Conservation (phyloP, 2,329 filamentous ascomycete genomes). For the Aspergillus brasiliensis region DNA sequence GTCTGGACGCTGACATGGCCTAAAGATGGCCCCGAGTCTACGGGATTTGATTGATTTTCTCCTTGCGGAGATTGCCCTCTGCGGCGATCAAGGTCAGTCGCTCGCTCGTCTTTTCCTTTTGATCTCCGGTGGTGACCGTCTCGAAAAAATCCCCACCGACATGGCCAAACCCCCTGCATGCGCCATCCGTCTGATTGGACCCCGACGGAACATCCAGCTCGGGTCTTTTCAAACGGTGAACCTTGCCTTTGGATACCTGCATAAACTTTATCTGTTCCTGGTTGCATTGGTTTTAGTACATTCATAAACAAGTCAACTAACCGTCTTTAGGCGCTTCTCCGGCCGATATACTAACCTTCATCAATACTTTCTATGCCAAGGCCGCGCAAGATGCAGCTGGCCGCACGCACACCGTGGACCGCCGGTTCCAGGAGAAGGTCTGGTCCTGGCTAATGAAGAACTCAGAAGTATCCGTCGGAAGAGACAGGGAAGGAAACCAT, state of each 20-base stretch:
- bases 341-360: constrained; percentile 37
- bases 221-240: not conserved
- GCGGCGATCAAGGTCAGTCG: constrained; percentile 55
- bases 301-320: not conserved
- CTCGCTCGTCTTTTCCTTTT: constrained; percentile 6
- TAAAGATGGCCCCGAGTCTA: constrained; percentile 52
- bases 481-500: constrained; percentile 43
- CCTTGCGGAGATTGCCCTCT: constrained; percentile 61
- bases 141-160: not conserved
- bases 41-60: constrained; percentile 61
- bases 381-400: constrained; percentile 20
- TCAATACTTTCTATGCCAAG: constrained; percentile 40
- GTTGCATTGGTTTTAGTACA: not conserved
- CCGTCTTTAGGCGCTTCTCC: constrained; percentile 36
- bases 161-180: constrained; percentile 11
- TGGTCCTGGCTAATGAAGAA: constrained; percentile 61
- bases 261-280: not conserved
- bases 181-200: constrained; percentile 5
- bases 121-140: constrained; percentile 5
- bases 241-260: not conserved
- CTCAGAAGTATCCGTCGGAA: constrained; percentile 57
- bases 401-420: constrained; percentile 46
- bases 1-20: constrained; percentile 15
- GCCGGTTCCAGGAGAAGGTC: constrained; percentile 54
- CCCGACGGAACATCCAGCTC: not conserved